A percentile compares a stretch with the other conserved stretches of the same genome.
phyloP scores from a whole-genome alignment of 371 early-diverging fungal genomes.

The Globomyces sp. region DNA sequence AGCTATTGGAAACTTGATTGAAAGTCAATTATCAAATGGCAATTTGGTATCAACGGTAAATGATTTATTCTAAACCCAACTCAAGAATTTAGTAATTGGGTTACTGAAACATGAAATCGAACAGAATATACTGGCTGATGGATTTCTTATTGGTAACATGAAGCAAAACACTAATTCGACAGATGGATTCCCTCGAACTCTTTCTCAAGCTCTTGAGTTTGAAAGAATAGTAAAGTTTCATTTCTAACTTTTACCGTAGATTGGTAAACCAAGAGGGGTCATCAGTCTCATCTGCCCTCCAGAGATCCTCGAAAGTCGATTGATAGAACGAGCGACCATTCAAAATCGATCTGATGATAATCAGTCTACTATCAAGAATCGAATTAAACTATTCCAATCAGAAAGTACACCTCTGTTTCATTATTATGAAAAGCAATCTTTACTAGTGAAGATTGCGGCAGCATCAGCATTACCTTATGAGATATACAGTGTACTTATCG shows the following conservation, averaged over 20 bases:
- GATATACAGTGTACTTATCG: conserved; percentile 24
- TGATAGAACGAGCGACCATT: conserved; percentile 56
- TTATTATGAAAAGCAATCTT: conserved; percentile 38
- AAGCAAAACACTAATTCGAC: background rate
- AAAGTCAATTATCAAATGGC: conserved; percentile 36
- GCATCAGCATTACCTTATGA: conserved; percentile 28
- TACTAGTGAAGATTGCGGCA: conserved; percentile 28
- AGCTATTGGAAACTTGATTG: conserved; percentile 25
- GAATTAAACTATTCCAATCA: conserved; percentile 49
- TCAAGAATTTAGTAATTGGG: conserved; percentile 28
- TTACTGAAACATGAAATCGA: conserved; percentile 17
- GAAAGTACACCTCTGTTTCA: conserved; percentile 57
- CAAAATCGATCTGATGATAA: conserved; percentile 59
- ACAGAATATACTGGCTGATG: conserved; percentile 8
- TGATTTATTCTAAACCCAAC: background rate
- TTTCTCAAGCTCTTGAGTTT: conserved; percentile 18
- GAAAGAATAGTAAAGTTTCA: conserved; percentile 9
- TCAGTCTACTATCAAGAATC: conserved; percentile 49
- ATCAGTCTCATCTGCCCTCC: conserved; percentile 40
- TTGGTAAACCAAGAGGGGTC: conserved; percentile 16
- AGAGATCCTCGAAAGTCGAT: conserved; percentile 38
- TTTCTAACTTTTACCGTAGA: background rate
- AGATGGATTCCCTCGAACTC: conserved; percentile 15
- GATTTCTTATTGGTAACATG: conserved; percentile 3
- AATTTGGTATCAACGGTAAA: conserved; percentile 28